Base-by-base conservation (phyloP, 305 asterid species). In the Ajuga reptans region DNA sequence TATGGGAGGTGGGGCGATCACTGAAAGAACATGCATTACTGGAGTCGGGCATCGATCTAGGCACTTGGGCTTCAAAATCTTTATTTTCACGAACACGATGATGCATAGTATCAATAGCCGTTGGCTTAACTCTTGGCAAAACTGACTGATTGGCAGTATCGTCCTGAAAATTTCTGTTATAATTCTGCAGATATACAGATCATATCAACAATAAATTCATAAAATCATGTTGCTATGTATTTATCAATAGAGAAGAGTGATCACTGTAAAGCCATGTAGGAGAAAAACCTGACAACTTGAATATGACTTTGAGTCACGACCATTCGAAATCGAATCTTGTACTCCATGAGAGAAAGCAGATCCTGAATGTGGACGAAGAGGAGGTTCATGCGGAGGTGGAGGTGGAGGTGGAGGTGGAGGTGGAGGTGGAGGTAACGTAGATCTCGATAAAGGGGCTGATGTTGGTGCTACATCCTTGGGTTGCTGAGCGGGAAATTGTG, bases 241-340 rank as follows among this genome's bases (percentile, higher is more conserved):
- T 33, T 51, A 74, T 52, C 36, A 12, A 2, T 43, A 51, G 9
- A 18, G 33, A 39, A 15, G 39, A 70, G 50, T 5, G 15, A 59
- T 14, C 14, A 27, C 39, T 12, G 70, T 46, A 39, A 46, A 69
- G 47, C 37, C 15, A 56, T 41, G 69, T 36, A 9, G 51, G 34
- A 75, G 43, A 68, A 45, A 42, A 42, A 91, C 96, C 95, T 83
- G 87, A 61, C 84, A 67, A 83, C 77, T 77, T 6, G 80, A 72
- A 62, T 77, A 80, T 51, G 64, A 78, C 77, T 82, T 79, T 29
- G 85, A 72, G 45, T 78, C 76, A 18, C 55, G 68, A 79, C 78
- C 76, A 71, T 75, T 78, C 24, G 86, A 47, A 58, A 79, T 68
- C 37, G 85, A 64, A 74, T 68, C 82, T 62, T 69, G 80, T 49